Evolutionary conservation across 2,329 filamentous ascomycete genomes (phyloP).

Genomic region (Aureobasidium sp.): DNA sequence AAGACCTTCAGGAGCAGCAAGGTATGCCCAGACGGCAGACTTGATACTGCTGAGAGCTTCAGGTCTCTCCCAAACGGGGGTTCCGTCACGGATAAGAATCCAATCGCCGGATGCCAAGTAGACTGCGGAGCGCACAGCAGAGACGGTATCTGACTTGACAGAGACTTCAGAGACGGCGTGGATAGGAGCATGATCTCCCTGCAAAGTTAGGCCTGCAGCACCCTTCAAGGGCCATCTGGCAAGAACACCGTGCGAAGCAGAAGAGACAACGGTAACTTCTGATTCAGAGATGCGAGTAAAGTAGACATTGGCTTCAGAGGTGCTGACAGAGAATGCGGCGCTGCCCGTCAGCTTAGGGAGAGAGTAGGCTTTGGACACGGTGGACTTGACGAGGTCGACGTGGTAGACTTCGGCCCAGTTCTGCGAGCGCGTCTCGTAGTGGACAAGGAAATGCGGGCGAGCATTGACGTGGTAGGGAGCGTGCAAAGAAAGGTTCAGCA

Average conservation of each 20-base stretch:
- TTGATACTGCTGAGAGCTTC: slow-evolving; percentile 78
- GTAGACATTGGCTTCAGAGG: slow-evolving; percentile 73
- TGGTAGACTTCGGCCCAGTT: slow-evolving; percentile 86
- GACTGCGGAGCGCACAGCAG: slow-evolving; percentile 71
- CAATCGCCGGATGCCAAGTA: slow-evolving; percentile 64
- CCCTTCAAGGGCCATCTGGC: slow-evolving; percentile 62
- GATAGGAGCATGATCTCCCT: slow-evolving; percentile 37
- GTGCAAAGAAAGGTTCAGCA: slow-evolving; percentile 57
- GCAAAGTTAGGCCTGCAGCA: slow-evolving; percentile 22
- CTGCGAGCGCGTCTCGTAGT: slow-evolving; percentile 61
- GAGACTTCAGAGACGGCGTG: slow-evolving; percentile 78
- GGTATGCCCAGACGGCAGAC: slow-evolving; percentile 71
- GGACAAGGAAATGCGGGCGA: slow-evolving; percentile 75
- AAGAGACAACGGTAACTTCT: slow-evolving; percentile 68
- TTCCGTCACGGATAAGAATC: slow-evolving; percentile 76
- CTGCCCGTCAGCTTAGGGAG: slow-evolving; percentile 63
- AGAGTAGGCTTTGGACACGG: slow-evolving; percentile 70
- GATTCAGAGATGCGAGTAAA: slow-evolving; percentile 75
- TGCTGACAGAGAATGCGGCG: slow-evolving; percentile 74
- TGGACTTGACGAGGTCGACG: slow-evolving; percentile 62
- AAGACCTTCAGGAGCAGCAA: slow-evolving; percentile 57
- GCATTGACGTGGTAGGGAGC: slow-evolving; percentile 66
- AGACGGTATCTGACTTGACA: slow-evolving; percentile 58
- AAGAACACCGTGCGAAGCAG: slow-evolving; percentile 67
- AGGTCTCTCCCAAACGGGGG: slow-evolving; percentile 68